Base-by-base conservation (phyloP, 2,329 filamentous ascomycete genomes). In the Ascosphaera apis region DNA sequence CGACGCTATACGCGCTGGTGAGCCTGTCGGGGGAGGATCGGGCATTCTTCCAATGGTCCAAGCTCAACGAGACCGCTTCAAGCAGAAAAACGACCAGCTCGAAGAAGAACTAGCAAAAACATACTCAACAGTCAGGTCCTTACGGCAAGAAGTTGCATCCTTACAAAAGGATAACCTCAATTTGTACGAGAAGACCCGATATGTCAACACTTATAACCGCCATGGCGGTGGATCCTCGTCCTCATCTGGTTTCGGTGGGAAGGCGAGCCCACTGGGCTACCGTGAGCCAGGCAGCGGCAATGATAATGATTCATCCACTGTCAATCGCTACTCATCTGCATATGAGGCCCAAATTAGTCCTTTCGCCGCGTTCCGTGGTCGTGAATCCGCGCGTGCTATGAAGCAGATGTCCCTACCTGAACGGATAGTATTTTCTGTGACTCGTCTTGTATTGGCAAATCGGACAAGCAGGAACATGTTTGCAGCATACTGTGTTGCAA, bases 21-120 rank as follows among this genome's bases (percentile, higher is more conserved):
- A 73, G 42, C 63, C 74, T 6, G 66, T 76, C 37, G 78, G 77
- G 21, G 69, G 79, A 37, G 80, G 81, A 2, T 80, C 80, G 0
- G 82, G 84, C 9, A 93, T 98, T 43, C 62, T 98, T 16, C 91
- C 88, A 23, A 98, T 98, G 91, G 79, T 98, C 36, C 92, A 88
- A 23, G 88, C 91, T 1, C 91, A 98, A 57, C 76, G 88, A 41
- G 88, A 98, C 57, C 81, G 88, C 36, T 98, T 95, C 69, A 95
- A 93, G 65, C 82, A 91, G 62, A 81, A 84, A 50, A 95, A 92
- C 44, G 62, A 72, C 0, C 79, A 98, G 52, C 69, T 98, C 15
- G 88, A 95, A 57, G 71, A 78, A 40, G 86, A 95, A 49, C 63
- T 95, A 7, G 82, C 83, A 4, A 83, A 91, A 44, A 69, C 70